phyloP scores from a whole-genome alignment of 2,329 filamentous ascomycete species.

The Fusarium protoensiforme region DNA sequence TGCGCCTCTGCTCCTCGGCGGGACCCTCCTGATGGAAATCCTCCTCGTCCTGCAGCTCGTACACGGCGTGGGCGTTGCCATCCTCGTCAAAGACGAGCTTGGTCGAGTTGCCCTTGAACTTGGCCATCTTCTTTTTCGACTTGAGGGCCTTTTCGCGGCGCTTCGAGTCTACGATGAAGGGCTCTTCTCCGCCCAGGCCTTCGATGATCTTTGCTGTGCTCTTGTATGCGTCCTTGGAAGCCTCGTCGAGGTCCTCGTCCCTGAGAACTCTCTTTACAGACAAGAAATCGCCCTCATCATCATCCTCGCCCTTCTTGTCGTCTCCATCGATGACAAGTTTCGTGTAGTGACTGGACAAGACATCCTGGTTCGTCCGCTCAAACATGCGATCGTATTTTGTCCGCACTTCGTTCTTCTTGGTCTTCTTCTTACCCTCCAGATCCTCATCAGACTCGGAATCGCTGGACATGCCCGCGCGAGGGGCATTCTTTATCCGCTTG shows the following conservation, averaged over 20 bases:
- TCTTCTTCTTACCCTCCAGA: slow-evolving; percentile 62
- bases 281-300: slow-evolving; percentile 84
- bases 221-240: slow-evolving; percentile 56
- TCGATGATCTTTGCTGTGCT: slow-evolving; percentile 69
- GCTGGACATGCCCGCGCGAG: slow-evolving; percentile 73
- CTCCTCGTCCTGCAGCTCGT: slow-evolving; percentile 88
- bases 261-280: slow-evolving; percentile 89
- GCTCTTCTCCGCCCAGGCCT: slow-evolving; percentile 75
- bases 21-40: slow-evolving; percentile 81
- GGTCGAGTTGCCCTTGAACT: slow-evolving; percentile 86
- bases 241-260: slow-evolving; percentile 71
- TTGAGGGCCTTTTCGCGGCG: slow-evolving; percentile 94
- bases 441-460: slow-evolving; percentile 69
- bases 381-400: slow-evolving; percentile 99
- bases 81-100: slow-evolving; percentile 95
- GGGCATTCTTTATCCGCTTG: slow-evolving; percentile 88
- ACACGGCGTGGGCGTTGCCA: slow-evolving; percentile 83
- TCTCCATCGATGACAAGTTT: slow-evolving; percentile 78
- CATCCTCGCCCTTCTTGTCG: slow-evolving; percentile 62
- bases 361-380: slow-evolving; percentile 94
- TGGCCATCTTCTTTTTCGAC: slow-evolving; percentile 93
- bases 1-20: slow-evolving; percentile 78
- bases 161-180: slow-evolving; percentile 91
- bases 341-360: slow-evolving; percentile 92
- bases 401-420: slow-evolving; percentile 76